phyloP scores from a whole-genome alignment of 768 basidiomycete species.

The Antrodiella citrinella region DNA sequence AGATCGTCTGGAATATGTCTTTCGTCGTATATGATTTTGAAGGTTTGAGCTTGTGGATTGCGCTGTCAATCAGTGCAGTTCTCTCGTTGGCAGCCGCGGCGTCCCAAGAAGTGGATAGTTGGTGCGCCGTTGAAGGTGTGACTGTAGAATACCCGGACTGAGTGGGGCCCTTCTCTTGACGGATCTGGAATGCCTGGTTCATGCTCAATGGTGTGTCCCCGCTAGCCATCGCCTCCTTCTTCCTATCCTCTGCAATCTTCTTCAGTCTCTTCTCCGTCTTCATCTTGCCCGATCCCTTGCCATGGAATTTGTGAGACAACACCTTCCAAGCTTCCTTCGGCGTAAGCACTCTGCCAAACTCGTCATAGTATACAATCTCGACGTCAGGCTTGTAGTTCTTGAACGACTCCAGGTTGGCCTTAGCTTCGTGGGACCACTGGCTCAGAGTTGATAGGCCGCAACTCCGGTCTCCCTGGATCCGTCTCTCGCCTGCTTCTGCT shows the following conservation, averaged over 20 bases:
- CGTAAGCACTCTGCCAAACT: conserved; percentile 81
- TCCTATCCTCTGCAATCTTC: conserved; percentile 97
- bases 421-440: conserved; percentile 67
- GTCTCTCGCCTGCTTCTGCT: conserved; percentile 37
- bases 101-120: conserved; percentile 36
- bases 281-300: conserved; percentile 93
- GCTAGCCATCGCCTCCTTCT: conserved; percentile 87
- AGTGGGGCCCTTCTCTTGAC: conserved; percentile 92
- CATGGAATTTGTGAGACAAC: conserved; percentile 95
- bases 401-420: conserved; percentile 73
- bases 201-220: conserved; percentile 95
- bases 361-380: conserved; percentile 94
- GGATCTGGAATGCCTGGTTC: conserved; percentile 86
- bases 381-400: conserved; percentile 96
- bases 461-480: conserved; percentile 13
- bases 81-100: conserved; percentile 33
- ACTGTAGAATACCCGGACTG: conserved; percentile 34
- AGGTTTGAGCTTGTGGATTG: conserved; percentile 19
- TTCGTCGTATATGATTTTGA: conserved; percentile 48
- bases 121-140: conserved; percentile 31
- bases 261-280: conserved; percentile 96
- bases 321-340: conserved; percentile 99
- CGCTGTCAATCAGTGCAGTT: conserved; percentile 37
- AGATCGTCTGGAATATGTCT: background rate
- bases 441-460: conserved; percentile 12